phyloP scores from a whole-genome alignment of 140 eudicot genomes.

The Eryngium alpinum region DNA sequence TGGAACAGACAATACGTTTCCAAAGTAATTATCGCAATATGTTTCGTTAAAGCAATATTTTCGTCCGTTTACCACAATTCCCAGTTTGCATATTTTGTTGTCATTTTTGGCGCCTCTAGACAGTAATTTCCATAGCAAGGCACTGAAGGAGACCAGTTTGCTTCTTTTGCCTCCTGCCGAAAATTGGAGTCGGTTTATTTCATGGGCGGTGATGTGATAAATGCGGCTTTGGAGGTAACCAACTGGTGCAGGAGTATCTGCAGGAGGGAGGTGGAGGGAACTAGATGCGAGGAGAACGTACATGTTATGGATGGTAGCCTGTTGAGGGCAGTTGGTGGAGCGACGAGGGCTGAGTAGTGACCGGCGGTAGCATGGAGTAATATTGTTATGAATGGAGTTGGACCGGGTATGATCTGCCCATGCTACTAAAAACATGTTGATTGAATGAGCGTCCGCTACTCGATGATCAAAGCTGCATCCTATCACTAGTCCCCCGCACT shows the following conservation, averaged over 20 bases:
- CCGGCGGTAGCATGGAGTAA: slow-evolving; percentile 33
- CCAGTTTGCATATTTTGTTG: slow-evolving; percentile 42
- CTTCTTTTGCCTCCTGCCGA: background rate
- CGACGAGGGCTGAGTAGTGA: slow-evolving; percentile 55
- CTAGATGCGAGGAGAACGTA: slow-evolving; percentile 20
- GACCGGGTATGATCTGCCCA: slow-evolving; percentile 42
- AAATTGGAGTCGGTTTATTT: background rate
- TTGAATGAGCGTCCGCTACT: slow-evolving; percentile 57
- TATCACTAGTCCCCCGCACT: slow-evolving; percentile 51
- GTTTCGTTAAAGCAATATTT: slow-evolving; percentile 9
- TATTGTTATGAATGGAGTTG: background rate
- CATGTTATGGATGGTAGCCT: slow-evolving; percentile 20
- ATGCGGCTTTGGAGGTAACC: background rate
- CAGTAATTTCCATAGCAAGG: slow-evolving; percentile 55
- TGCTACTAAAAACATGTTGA: slow-evolving; percentile 52
- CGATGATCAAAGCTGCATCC: slow-evolving; percentile 75
- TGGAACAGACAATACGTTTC: slow-evolving; percentile 66
- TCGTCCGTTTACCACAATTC: slow-evolving; percentile 60
- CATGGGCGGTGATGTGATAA: background rate
- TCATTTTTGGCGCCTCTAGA: slow-evolving; percentile 24
- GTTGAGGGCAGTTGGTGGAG: slow-evolving; percentile 29
- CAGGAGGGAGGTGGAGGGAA: no score
- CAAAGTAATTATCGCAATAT: slow-evolving; percentile 43
- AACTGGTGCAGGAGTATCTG: background rate
- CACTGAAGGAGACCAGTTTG: slow-evolving; percentile 28